Base-by-base conservation (phyloP, 108 stramenopile genomes). In the Skeletonema menzelii region DNA sequence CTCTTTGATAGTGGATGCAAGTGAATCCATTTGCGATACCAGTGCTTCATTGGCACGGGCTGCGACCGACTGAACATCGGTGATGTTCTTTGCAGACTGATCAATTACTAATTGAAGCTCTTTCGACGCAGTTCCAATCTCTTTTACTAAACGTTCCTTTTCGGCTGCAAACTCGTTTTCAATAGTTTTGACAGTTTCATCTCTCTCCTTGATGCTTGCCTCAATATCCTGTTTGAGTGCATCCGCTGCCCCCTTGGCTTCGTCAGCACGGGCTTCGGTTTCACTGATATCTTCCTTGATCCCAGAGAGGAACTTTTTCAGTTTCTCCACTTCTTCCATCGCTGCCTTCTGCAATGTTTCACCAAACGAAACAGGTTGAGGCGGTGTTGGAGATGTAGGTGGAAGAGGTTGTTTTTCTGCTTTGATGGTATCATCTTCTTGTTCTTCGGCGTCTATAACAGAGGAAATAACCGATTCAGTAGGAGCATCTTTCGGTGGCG, bases 121-220 rank as follows among this genome's bases (percentile, higher is more conserved):
- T 27, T 38, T 69, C 15, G 76, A 70, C 7, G 76, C 64, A 53
- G 22, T 64, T 35, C 56, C 27, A 38, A 77, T 47, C 59, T 77
- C 69, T 4, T 53, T 35, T 11, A 28, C 69, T 7, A 70, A 60
- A 11, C 42, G 38, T 60, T 44, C 59, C 8, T 70, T 70, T 49
- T 70, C 69, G 8, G 69, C 69, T 42, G 49, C 62, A 83, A 81
- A 78, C 85, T 91, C 79, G 56, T 67, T 26, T 69, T 82, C 73
- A 80, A 91, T 91, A 0, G 59, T 46, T 38, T 85, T 71, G 35
- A 89, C 63, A 14, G 65, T 77, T 13, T 65, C 69, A 4, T 76
- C 78, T 47, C 87, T 86, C 26, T 77, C 69, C 26, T 34, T 32
- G 24, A 75, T 78, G 24, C 72, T 76, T 8, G 30, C 75, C 57